Conservation (phyloP, 2,329 filamentous ascomycete genomes). For the Scopulariopsis brevicaulis region DNA sequence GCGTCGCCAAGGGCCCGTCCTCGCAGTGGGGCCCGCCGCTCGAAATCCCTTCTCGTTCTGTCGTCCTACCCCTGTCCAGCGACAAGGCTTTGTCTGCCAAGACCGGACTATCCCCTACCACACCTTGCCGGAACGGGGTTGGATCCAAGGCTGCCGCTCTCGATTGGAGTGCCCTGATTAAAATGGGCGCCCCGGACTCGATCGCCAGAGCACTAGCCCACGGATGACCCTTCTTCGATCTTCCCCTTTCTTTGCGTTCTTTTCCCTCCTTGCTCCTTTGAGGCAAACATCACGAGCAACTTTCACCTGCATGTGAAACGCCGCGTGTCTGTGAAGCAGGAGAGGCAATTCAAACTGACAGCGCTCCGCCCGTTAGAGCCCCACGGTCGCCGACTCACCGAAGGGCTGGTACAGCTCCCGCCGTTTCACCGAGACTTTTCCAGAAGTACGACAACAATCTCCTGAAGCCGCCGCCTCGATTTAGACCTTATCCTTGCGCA, state of each 20-base stretch:
- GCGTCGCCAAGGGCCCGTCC: neutral
- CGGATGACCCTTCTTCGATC: neutral
- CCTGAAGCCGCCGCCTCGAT: slow-evolving; percentile 4
- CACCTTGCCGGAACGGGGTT: neutral
- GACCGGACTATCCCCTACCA: neutral
- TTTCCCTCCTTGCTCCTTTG: neutral
- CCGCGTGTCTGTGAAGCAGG: neutral
- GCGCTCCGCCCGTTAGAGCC: neutral
- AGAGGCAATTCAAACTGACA: neutral
- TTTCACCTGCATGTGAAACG: neutral
- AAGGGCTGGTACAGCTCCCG: neutral
- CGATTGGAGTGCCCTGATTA: neutral
- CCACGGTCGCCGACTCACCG: neutral
- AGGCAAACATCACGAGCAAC: neutral
- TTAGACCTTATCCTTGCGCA: neutral
- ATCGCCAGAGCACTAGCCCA: neutral
- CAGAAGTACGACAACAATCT: slow-evolving; percentile 1
- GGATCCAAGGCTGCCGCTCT: neutral
- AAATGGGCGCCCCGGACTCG: neutral
- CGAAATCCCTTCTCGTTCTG: neutral
- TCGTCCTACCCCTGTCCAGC: neutral
- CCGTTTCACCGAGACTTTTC: neutral
- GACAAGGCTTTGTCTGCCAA: neutral
- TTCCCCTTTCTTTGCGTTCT: neutral
- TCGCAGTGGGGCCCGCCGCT: neutral